Evolutionary conservation across 805 yeast species (phyloP).

Genomic region (Ogataea pignaliae): DNA sequence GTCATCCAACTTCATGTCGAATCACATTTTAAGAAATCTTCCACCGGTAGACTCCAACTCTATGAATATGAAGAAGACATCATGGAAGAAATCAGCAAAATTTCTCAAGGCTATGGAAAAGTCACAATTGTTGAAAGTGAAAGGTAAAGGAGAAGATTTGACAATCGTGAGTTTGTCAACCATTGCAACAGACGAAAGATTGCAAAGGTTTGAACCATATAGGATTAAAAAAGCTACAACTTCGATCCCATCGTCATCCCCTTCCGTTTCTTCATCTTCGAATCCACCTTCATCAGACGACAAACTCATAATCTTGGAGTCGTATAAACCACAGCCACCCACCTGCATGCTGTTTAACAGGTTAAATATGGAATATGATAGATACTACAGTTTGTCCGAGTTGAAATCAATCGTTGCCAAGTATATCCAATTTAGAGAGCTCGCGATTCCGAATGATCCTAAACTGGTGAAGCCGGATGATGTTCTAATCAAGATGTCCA

Average conservation of each 20-base stretch:
- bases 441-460: slow-evolving; percentile 50
- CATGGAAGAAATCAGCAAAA: slow-evolving; percentile 87
- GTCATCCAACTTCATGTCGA: slow-evolving; percentile 72
- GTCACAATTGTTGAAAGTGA: slow-evolving; percentile 56
- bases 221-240: slow-evolving; percentile 30
- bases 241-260: too few species aligned
- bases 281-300: not conserved
- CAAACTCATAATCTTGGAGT: slow-evolving; percentile 30
- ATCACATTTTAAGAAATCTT: slow-evolving; percentile 63
- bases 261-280: too few species aligned
- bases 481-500: slow-evolving; percentile 19
- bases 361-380: slow-evolving; percentile 32
- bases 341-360: slow-evolving; percentile 44
- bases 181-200: slow-evolving; percentile 35
- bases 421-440: slow-evolving; percentile 50
- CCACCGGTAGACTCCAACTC: slow-evolving; percentile 55
- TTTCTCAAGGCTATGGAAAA: slow-evolving; percentile 86
- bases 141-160: slow-evolving; percentile 84
- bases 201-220: slow-evolving; percentile 65
- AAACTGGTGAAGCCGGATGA: slow-evolving; percentile 54
- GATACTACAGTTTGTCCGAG: slow-evolving; percentile 50
- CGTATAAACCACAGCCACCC: slow-evolving; percentile 54
- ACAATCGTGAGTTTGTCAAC: slow-evolving; percentile 49
- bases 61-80: slow-evolving; percentile 68
- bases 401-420: slow-evolving; percentile 46